Evolutionary conservation across 2,329 filamentous ascomycete species (phyloP), one percentile per base, ranked within the genome.

Genomic region (Nannizziopsis arthrosporioides): DNA sequence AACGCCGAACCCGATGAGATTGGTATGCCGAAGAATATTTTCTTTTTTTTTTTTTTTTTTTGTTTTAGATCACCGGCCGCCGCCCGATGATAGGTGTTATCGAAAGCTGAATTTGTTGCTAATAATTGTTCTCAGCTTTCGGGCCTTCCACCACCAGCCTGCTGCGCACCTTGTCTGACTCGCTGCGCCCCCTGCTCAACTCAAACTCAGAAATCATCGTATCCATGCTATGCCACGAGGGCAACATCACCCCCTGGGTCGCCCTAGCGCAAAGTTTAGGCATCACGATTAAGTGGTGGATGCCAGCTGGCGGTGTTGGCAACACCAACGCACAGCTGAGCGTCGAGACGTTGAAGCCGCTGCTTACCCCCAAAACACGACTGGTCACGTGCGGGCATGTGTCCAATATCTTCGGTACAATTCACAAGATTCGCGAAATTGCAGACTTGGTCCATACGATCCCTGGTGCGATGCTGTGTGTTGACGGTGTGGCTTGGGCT

Each of bases 141-240:
- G 84, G 84, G 1, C 68, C 80, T 0, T 85, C 84, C 1, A 85
- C 84, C 0, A 89, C 85, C 0, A 84, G 87, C 59, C 74, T 88
- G 8, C 77, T 87, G 56, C 78, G 83, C 54, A 89, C 42, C 42
- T 15, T 44, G 8, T 44, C 42, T 15, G 31, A 44, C 36, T 36
- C 31, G 2, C 42, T 44, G 17, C 42, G 42, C 22, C 42, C 42
- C 14, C 36, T 15, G n/a, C 42, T 44, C 31, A 44, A 44, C 17
- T 44, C 42, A 19, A 44, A 44, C 17, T 44, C 42, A 8, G 42
- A 44, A 32, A 44, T 44, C 22, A 44, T 44, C 14, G 42, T 44
- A 19, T 44, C 42, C 9, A 37, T 44, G 31, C 42, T 44, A 10
- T 44, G 42, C 42, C 42, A 44, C 34, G 42, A 44, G n/a, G 42